phyloP scores from a whole-genome alignment of 2,329 filamentous ascomycete genomes.

The Amauroascus niger region DNA sequence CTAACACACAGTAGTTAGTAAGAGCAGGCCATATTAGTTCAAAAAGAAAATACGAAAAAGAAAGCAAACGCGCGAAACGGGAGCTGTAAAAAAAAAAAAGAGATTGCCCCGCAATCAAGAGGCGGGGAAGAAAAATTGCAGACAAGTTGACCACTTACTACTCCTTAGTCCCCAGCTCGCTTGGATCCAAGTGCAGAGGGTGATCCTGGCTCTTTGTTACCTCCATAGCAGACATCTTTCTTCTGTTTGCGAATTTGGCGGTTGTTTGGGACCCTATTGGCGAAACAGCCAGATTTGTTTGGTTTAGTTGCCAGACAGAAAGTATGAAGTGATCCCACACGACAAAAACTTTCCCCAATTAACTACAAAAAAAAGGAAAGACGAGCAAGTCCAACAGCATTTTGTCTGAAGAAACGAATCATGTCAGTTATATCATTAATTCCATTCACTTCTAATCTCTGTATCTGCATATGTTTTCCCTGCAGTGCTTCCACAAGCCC shows the following conservation, averaged over 20 bases:
- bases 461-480: background rate
- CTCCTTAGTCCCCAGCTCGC: conserved; percentile 75
- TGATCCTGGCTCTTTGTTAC: conserved; percentile 22
- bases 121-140: background rate
- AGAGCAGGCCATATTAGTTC: too few species aligned
- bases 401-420: background rate
- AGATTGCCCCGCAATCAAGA: background rate
- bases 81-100: too few species aligned
- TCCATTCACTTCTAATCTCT: background rate
- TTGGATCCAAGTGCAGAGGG: conserved; percentile 64
- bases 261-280: too few species aligned
- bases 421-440: background rate
- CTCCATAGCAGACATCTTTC: background rate
- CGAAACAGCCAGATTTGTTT: too few species aligned
- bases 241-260: background rate
- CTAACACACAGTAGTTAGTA: conserved; percentile 34
- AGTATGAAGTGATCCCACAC: too few species aligned
- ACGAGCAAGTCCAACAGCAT: too few species aligned
- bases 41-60: background rate
- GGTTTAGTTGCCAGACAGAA: background rate
- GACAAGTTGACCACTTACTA: conserved; percentile 52
- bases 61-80: too few species aligned
- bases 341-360: too few species aligned
- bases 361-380: too few species aligned
- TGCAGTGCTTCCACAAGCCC: background rate